A percentile compares a stretch with the other conserved stretches of the same genome.
Evolutionary conservation across 768 basidiomycete species (phyloP).

Genomic region (Russula sp.): DNA sequence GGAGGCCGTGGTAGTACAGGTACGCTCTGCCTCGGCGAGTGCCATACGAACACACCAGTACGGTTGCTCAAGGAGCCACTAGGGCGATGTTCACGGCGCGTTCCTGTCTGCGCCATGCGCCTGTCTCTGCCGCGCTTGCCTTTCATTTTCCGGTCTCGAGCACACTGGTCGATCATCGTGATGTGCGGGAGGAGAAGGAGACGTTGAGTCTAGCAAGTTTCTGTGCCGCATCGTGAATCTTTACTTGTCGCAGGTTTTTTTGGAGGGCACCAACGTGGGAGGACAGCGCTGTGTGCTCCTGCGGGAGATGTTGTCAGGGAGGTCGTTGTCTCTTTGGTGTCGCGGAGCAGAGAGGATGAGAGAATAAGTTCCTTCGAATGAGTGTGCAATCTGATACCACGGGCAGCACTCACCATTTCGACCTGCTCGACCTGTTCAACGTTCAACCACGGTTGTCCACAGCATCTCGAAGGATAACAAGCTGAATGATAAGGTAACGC

Average conservation of each 20-base stretch:
- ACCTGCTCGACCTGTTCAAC: slow-evolving; percentile 65
- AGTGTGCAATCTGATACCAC: neutral
- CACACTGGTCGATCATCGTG: slow-evolving; percentile 62
- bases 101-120: slow-evolving; percentile 60
- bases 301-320: slow-evolving; percentile 17
- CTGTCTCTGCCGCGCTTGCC: slow-evolving; percentile 61
- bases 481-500: slow-evolving; percentile 83
- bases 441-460: slow-evolving; percentile 78
- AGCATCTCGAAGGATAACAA: slow-evolving; percentile 90
- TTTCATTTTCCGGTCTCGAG: slow-evolving; percentile 64
- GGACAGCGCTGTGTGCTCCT: slow-evolving; percentile 72
- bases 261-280: slow-evolving; percentile 57
- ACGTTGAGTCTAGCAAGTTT: slow-evolving; percentile 64
- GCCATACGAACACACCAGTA: slow-evolving; percentile 69
- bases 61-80: slow-evolving; percentile 72
- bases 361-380: neutral
- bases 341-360: neutral
- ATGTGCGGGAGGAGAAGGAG: slow-evolving; percentile 42
- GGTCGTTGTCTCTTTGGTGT: too few species aligned
- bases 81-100: slow-evolving; percentile 55
- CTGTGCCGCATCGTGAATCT: slow-evolving; percentile 79
- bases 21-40: slow-evolving; percentile 29
- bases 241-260: slow-evolving; percentile 71
- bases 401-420: slow-evolving; percentile 47
- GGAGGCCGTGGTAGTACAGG: slow-evolving; percentile 38